Base-by-base conservation (phyloP, 176 grass and related monocot genomes). In the Puya raimondii region DNA sequence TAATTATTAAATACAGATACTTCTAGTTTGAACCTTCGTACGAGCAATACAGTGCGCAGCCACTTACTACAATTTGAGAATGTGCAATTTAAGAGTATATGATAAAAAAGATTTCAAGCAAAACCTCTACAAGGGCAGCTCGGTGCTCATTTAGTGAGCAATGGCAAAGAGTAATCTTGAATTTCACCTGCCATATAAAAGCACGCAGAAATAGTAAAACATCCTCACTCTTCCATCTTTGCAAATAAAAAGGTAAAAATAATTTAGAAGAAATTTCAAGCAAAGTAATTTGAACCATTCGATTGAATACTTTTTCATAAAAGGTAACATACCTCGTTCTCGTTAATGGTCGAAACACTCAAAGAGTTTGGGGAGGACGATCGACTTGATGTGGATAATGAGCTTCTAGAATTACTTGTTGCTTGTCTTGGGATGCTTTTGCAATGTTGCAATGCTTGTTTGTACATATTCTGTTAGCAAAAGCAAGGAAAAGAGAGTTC, bases 101-200 rank as follows among this genome's bases (percentile, higher is more conserved):
- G 48, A 26, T 25, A 69, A 17, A 61, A 15, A 13, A 56, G 53
- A 69, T 29, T 69, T n/a, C 9, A 69, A 51, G 51, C 10, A 68
- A 4, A 79, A 97, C 93, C 89, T 97, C 93, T 79, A 87, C 72
- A 74, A 92, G 79, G 52, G 89, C 93, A 90, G 91, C 85, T 63
- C 93, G 89, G 58, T 92, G 78, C 80, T 97, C 93, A 68, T 57
- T 67, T 66, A 97, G 68, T 74, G 86, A 77, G 69, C 88, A 92
- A 92, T 92, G 72, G 77, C 89, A 97, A 57, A 88, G 85, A 17
- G 84, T 84, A 70, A 92, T 86, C 80, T 97, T 97, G 50, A 83
- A 97, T 75, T 97, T 97, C 77, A 97, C 89, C 93, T 97, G 71
- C 21, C 69, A 76, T 21, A 18, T 59, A 18, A 59, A 59, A 59